These are phyloP conservation scores for Oryza glumipatula DNA, from an alignment of 176 grass and related monocot genomes.

Conservation along the genomic window DNA sequence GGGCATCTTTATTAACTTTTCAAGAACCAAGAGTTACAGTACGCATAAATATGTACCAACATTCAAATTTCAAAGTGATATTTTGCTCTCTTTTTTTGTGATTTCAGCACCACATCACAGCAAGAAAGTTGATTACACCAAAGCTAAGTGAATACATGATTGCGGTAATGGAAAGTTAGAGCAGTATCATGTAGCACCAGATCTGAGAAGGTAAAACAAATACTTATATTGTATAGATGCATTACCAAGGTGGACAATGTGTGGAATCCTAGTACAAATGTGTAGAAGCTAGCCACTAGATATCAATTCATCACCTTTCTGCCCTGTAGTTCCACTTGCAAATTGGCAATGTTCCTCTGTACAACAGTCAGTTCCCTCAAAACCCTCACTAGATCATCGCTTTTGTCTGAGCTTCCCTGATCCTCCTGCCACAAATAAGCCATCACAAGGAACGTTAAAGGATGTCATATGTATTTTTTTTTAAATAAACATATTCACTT, in stretches of 20 bases:
- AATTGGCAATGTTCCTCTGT: conserved; percentile 87
- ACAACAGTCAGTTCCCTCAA: conserved; percentile 84
- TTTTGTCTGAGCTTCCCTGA: conserved; percentile 59
- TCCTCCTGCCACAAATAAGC: not conserved
- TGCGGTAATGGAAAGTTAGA: not conserved
- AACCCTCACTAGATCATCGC: conserved; percentile 88
- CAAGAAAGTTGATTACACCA: not conserved
- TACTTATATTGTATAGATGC: not conserved
- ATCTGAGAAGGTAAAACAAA: conserved; percentile 15
- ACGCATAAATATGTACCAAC: not conserved
- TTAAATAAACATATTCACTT: too few species aligned
- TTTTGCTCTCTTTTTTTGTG: not conserved
- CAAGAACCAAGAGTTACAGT: not conserved
- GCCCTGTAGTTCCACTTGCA: conserved; percentile 97
- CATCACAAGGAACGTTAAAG: too few species aligned
- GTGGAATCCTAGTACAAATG: not conserved
- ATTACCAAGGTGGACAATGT: not conserved
- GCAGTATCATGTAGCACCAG: not conserved
- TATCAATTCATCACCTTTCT: conserved; percentile 69
- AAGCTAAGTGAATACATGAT: not conserved
- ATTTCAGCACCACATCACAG: not conserved
- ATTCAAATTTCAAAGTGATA: not conserved
- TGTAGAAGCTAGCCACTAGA: not conserved
- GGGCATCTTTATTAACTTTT: not conserved
- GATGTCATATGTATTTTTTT: too few species aligned